Conservation (phyloP, 495 filamentous ascomycete species). For the Tricharina praecox region DNA sequence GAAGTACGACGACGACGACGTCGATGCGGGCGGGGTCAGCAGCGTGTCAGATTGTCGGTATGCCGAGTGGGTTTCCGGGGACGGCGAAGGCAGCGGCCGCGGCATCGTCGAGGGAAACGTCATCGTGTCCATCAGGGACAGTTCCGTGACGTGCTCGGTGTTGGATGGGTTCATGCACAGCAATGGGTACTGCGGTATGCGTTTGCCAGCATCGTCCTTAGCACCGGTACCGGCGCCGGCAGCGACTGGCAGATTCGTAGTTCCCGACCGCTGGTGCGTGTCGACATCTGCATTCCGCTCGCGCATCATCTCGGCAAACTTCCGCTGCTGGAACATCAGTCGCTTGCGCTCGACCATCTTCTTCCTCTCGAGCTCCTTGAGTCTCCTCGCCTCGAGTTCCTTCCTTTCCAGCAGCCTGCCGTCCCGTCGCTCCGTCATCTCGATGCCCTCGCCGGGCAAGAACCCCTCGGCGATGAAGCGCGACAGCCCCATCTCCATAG, state of each 20-base stretch:
- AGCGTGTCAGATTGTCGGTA: too few species aligned
- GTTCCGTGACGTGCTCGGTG: not conserved
- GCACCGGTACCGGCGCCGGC: too few species aligned
- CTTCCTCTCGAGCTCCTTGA: constrained; percentile 9
- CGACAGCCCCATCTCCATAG: constrained; percentile 14
- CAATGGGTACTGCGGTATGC: not conserved
- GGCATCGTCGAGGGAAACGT: not conserved
- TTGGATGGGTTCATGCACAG: not conserved
- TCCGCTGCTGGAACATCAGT: constrained; percentile 9
- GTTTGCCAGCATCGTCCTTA: not conserved
- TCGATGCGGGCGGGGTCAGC: not conserved
- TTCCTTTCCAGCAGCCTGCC: constrained; percentile 9
- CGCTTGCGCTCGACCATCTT: constrained; percentile 13
- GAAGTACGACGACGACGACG: too few species aligned
- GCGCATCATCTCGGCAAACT: constrained; percentile 9
- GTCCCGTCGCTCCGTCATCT: constrained; percentile 13
- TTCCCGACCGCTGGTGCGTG: not conserved
- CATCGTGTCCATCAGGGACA: not conserved
- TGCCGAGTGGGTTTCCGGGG: not conserved
- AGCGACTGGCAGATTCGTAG: not conserved
- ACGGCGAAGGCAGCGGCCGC: not conserved
- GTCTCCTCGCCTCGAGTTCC: constrained; percentile 4
- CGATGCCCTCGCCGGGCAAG: constrained; percentile 4
- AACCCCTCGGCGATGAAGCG: constrained; percentile 16
- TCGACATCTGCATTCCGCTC: constrained; percentile 1